A percentile compares a stretch with the other conserved stretches of the same genome.
Evolutionary conservation across 768 basidiomycete species (phyloP).

Genomic region (Lenzites betulinus): DNA sequence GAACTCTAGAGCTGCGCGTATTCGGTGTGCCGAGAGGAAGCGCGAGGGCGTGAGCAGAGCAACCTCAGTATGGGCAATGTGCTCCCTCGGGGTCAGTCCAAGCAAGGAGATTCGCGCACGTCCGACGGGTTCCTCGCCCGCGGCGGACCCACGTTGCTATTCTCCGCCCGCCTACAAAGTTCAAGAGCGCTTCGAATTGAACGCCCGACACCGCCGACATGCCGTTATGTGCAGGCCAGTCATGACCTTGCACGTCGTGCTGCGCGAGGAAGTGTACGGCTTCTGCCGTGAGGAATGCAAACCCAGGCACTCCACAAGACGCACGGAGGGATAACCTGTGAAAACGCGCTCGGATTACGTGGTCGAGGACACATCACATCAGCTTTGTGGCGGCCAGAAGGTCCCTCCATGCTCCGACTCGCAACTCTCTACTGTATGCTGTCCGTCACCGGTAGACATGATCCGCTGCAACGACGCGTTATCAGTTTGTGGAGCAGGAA

Average conservation of each 20-base stretch:
- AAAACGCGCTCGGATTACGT: conserved; percentile 18
- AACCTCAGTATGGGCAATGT: conserved; percentile 18
- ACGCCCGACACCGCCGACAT: conserved; percentile 7
- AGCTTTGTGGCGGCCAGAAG: conserved; percentile 26
- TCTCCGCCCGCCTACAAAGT: conserved; percentile 13
- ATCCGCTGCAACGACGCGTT: conserved; percentile 55
- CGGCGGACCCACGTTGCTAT: conserved; percentile 18
- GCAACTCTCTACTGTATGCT: background rate
- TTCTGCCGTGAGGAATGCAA: conserved; percentile 20
- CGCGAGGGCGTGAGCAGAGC: conserved; percentile 18
- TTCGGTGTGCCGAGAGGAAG: conserved; percentile 16
- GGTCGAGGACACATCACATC: conserved; percentile 19
- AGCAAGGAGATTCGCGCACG: conserved; percentile 14
- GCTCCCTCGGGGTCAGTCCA: conserved; percentile 16
- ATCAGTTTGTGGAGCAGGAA: conserved; percentile 18
- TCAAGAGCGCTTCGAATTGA: background rate
- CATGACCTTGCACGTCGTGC: conserved; percentile 5
- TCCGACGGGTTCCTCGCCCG: background rate
- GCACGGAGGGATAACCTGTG: background rate
- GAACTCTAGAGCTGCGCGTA: conserved; percentile 23
- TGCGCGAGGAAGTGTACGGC: conserved; percentile 13
- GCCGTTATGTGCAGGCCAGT: conserved; percentile 7
- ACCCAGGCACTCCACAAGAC: conserved; percentile 7
- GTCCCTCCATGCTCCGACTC: conserved; percentile 13
- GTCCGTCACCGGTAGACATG: conserved; percentile 76